phyloP scores from a whole-genome alignment of 176 grass and related monocot genomes.

The Cocos nucifera region DNA sequence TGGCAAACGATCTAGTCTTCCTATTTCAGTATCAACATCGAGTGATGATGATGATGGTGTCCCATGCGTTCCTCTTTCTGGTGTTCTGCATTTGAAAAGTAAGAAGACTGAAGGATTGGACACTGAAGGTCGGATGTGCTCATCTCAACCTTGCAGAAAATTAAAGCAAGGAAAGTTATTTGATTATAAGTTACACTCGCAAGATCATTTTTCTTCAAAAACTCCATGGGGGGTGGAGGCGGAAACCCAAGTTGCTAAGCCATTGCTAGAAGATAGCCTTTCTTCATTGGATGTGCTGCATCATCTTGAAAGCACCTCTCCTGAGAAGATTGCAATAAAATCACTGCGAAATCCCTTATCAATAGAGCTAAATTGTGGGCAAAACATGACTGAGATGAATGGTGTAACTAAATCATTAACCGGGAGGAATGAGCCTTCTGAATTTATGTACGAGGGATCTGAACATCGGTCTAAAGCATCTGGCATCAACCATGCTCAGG shows the following conservation, averaged over 20 bases:
- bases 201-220: not conserved
- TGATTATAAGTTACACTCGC: too few relatives aligned
- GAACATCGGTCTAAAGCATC: slow-evolving; percentile 20
- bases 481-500: not conserved
- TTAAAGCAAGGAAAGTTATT: too few relatives aligned
- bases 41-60: not conserved
- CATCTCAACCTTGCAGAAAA: too few relatives aligned
- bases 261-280: slow-evolving; percentile 5
- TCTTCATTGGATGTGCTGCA: slow-evolving; percentile 8
- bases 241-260: slow-evolving; percentile 14
- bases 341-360: slow-evolving; percentile 17
- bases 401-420: slow-evolving; percentile 13
- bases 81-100: not conserved
- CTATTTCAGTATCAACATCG: not conserved
- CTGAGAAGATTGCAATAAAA: slow-evolving; percentile 6
- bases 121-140: too few relatives aligned
- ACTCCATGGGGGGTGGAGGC: slow-evolving; percentile 16
- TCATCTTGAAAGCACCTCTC: slow-evolving; percentile 14
- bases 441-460: slow-evolving; percentile 4
- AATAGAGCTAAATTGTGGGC: slow-evolving; percentile 1
- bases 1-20: not conserved
- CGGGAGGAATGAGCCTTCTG: slow-evolving; percentile 13
- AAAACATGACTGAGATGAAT: slow-evolving; percentile 9
- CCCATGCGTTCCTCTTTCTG: not conserved
- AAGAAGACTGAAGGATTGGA: slow-evolving; percentile 13